These are phyloP conservation scores for Tetrahymena elliotti DNA, from an alignment of 73 alveolate species.

Conservation along the genomic window DNA sequence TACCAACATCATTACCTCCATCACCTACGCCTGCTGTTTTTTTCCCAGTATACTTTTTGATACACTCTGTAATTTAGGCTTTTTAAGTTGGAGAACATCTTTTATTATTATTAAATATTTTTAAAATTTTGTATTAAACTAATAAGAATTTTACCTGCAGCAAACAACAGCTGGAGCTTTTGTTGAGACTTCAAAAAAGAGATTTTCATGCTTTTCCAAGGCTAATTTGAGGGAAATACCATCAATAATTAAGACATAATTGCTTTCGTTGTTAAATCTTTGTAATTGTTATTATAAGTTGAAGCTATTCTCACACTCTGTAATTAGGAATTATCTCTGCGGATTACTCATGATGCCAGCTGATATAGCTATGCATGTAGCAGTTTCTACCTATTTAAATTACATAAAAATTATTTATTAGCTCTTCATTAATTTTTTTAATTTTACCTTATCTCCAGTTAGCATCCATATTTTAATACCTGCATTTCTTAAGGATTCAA, in stretches of 20 bases:
- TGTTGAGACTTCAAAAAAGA: conserved; percentile 55
- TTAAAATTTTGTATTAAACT: neutral
- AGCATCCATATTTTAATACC: conserved; percentile 90
- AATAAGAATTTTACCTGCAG: conserved; percentile 14
- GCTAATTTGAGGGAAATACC: conserved; percentile 29
- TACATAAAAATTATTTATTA: neutral
- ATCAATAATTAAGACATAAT: conserved; percentile 15
- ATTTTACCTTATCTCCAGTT: conserved; percentile 92
- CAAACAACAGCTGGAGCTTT: conserved; percentile 60
- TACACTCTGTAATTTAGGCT: conserved; percentile 51
- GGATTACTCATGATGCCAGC: conserved; percentile 1
- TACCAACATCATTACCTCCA: conserved; percentile 97
- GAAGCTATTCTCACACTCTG: neutral
- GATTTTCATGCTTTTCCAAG: conserved; percentile 35
- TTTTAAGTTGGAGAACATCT: conserved; percentile 68
- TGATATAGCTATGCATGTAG: conserved; percentile 77
- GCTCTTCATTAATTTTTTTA: neutral
- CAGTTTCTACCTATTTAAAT: conserved; percentile 4
- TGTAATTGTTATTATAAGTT: neutral
- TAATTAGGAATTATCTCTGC: neutral
- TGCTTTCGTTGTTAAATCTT: neutral
- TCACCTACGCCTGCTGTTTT: conserved; percentile 76
- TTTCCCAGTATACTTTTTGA: conserved; percentile 37
- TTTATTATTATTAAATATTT: neutral
- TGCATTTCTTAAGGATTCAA: conserved; percentile 79